phyloP scores from a whole-genome alignment of 2,329 filamentous ascomycete genomes.

The Cercospora janseana region DNA sequence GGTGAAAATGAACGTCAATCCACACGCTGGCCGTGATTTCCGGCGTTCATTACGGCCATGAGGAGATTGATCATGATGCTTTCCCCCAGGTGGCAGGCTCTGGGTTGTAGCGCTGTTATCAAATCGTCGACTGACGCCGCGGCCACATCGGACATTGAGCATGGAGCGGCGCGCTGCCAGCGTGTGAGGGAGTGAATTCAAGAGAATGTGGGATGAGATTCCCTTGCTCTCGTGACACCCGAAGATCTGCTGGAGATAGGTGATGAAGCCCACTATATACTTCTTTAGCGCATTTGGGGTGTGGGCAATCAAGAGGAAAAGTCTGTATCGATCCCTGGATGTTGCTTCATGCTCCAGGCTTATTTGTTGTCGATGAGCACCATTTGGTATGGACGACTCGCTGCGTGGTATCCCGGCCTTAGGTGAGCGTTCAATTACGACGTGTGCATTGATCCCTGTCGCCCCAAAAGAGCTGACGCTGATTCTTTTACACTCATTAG shows the following conservation, averaged over 20 bases:
- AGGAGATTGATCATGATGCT: too few species aligned
- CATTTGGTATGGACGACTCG: too few species aligned
- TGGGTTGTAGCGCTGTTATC: background rate
- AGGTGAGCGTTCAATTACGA: conserved; percentile 11
- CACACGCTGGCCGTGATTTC: background rate
- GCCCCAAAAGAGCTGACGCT: conserved; percentile 20
- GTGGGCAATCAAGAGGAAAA: background rate
- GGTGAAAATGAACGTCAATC: conserved; percentile 16
- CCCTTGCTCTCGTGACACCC: too few species aligned
- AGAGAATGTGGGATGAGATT: too few species aligned
- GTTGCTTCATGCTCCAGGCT: too few species aligned
- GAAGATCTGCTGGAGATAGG: background rate
- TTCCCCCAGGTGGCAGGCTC: too few species aligned
- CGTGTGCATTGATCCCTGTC: conserved; percentile 21
- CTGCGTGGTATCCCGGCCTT: too few species aligned
- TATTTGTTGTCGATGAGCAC: too few species aligned
- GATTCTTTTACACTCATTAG: background rate
- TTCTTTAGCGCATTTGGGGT: conserved; percentile 5
- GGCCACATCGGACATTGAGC: background rate
- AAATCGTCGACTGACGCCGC: background rate
- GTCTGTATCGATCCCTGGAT: background rate
- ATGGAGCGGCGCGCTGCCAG: conserved; percentile 2
- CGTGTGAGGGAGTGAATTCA: conserved; percentile 15
- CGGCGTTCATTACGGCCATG: background rate
- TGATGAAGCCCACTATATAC: background rate